Percentiles rank a stretch among this genome's conserved stretches.
phyloP scores from a whole-genome alignment of 2,329 filamentous ascomycete genomes.

The Daldinia eschscholtzii region DNA sequence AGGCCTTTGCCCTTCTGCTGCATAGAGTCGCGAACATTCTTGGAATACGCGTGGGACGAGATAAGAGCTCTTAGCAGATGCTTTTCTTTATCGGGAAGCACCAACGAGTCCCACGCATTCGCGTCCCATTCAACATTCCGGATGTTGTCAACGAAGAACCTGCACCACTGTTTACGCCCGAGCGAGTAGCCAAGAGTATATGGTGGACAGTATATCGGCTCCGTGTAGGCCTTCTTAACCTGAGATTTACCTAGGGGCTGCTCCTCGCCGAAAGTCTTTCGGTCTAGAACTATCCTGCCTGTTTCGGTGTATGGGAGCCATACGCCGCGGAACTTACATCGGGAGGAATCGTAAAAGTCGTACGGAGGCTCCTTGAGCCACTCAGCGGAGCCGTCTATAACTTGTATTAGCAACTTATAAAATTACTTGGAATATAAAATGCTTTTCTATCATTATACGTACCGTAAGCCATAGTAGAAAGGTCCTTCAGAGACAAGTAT shows the following conservation, averaged over 20 bases:
- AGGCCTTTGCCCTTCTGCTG: slow-evolving; percentile 56
- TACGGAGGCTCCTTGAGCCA: slow-evolving; percentile 47
- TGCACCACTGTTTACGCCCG: slow-evolving; percentile 47
- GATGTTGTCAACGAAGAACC: slow-evolving; percentile 48
- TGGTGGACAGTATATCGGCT: slow-evolving; percentile 48
- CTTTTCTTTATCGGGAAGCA: slow-evolving; percentile 49
- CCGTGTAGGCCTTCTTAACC: slow-evolving; percentile 36
- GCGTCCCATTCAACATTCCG: slow-evolving; percentile 45
- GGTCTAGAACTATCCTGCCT: slow-evolving; percentile 49
- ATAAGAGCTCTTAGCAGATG: slow-evolving; percentile 48
- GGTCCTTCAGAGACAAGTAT: slow-evolving; percentile 44
- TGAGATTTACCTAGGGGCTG: slow-evolving; percentile 34
- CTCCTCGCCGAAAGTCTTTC: slow-evolving; percentile 50
- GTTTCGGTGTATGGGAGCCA: slow-evolving; percentile 50
- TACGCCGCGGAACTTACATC: slow-evolving; percentile 44
- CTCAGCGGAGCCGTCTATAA: slow-evolving; percentile 43
- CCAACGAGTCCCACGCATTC: slow-evolving; percentile 47
- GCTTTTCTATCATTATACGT: slow-evolving; percentile 5
- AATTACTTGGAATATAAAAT: no score
- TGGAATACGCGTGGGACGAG: slow-evolving; percentile 47
- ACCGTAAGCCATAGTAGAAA: slow-evolving; percentile 44
- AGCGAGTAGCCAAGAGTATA: slow-evolving; percentile 49
- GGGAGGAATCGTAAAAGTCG: slow-evolving; percentile 40
- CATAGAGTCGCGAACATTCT: slow-evolving; percentile 45
- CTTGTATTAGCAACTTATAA: slow-evolving; percentile 8